Base-by-base conservation (phyloP, 371 early-diverging fungal genomes). In the Apophysomyces sp. region DNA sequence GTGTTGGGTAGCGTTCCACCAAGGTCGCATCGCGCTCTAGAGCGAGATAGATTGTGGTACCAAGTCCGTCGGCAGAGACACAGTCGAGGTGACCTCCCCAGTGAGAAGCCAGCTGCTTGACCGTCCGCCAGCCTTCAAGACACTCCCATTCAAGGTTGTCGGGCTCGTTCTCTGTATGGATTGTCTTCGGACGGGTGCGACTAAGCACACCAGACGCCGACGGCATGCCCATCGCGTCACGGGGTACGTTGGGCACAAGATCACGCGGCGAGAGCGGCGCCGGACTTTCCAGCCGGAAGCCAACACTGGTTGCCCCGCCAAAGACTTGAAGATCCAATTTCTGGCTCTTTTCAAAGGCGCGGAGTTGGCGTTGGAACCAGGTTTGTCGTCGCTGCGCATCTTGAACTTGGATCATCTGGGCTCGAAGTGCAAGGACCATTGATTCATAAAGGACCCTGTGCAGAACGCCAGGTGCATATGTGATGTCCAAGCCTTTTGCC, bases 11-110 rank as follows among this genome's bases (percentile, higher is more conserved):
- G 16, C 81, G 80, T 59, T 86, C 86, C 57, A 76, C 56, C 32
- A 82, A 63, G 37, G 75, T 60, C 24, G 78, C 70, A 28, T 84
- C 79, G 11, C 89, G 85, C 57, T 82, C 87, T 41, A 92, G 65
- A 28, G 89, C 86, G n/a, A 92, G 74, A 55, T 88, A 92, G 27
- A 86, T 76, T 37, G 90, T 91, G 1, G 91, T 85, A 6, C 92
- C 92, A 36, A 88, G 80, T 8, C 90, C 90, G 36, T 92, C 89
- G 72, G 88, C 86, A 0, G 88, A 86, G 5, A 89, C 82, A 12
- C 83, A 69, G 29, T 85, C 84, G 30, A 92, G 67, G 41, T 91
- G 89, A 28, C 92, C 92, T 32, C 91, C 91, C 74, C 86, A 91
- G 68, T 91, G 90, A 27, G 80, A 73, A 15, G 88, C 86, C 31